Conservation (phyloP, 225 moss, liverwort and hornwort species). For the Asterella californica region DNA sequence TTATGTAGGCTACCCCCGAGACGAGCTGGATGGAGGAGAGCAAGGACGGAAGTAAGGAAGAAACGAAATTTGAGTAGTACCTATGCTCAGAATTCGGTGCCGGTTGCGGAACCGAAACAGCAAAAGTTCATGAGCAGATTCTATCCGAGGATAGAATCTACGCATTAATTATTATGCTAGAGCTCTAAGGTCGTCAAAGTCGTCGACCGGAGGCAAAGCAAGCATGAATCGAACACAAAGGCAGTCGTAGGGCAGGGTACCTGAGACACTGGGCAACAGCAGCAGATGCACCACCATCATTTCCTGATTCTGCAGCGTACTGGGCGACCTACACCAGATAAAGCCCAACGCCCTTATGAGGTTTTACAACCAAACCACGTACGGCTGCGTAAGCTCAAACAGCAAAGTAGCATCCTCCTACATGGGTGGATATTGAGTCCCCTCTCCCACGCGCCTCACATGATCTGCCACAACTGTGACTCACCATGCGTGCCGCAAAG, state of each 20-base stretch:
- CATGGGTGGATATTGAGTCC: background rate
- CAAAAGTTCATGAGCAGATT: no score
- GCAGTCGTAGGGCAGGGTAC: conserved; percentile 31
- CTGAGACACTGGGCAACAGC: conserved; percentile 87
- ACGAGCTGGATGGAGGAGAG: background rate
- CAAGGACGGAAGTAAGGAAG: background rate
- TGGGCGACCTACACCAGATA: conserved; percentile 64
- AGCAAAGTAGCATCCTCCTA: background rate
- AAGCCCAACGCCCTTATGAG: conserved; percentile 8
- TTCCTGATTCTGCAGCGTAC: conserved; percentile 83
- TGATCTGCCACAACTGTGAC: background rate
- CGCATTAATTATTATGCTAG: no score
- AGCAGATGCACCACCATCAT: conserved; percentile 63
- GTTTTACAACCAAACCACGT: background rate
- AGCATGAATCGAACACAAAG: background rate
- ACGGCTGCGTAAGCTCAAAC: background rate
- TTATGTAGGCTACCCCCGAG: background rate
- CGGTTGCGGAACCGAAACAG: background rate
- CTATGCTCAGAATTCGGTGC: background rate
- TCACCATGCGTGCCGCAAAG: background rate
- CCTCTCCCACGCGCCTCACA: background rate
- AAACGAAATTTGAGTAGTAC: background rate
- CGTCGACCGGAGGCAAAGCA: background rate
- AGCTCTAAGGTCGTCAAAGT: background rate
- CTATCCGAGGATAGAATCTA: background rate